Base-by-base conservation (phyloP, 139 green algal species). In the Microglena sp. region DNA sequence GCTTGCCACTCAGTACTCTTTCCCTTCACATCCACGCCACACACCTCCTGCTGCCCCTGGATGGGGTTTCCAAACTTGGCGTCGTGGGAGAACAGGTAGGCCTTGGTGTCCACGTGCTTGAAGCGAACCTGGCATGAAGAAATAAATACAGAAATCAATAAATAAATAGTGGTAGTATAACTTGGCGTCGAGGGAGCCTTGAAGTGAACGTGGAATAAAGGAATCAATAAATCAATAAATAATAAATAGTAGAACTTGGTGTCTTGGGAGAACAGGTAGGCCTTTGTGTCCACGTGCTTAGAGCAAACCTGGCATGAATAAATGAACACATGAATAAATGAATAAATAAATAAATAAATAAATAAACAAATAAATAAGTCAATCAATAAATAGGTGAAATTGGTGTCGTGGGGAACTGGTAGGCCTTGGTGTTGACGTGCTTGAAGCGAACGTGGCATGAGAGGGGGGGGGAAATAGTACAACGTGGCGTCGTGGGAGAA, bases 11-110 rank as follows among this genome's bases (percentile, higher is more conserved):
- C 65, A 0, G 64, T 69, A 46, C 84, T 77, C 40, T 69, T 69
- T 46, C 61, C 69, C 60, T 77, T 82, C 11, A 62, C 69, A 2
- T 44, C 55, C 2, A 81, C 54, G 6, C 46, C 73, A 44, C 72
- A 85, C 33, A 95, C 80, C 57, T 96, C 89, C 15, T 84, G 75
- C 68, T 96, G 89, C 4, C 89, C 89, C 5, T 73, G 57, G 32
- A 96, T 95, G 32, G 89, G 89, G 26, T 87, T 24, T 26, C 60
- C 74, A 79, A 82, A 71, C 60, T 55, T 68, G 8, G 28, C 44
- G 24, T 84, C 70, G 28, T 85, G 70, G 3, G 75, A 85, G 50
- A 77, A 71, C 34, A 96, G 64, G 43, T 77, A 89, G 1, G 30
- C 69, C 5, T 63, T 61, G 1, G 89, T 95, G 34, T 92, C 86